Base-by-base conservation (phyloP, 768 basidiomycete species). In the Rossbeevera mucosa region DNA sequence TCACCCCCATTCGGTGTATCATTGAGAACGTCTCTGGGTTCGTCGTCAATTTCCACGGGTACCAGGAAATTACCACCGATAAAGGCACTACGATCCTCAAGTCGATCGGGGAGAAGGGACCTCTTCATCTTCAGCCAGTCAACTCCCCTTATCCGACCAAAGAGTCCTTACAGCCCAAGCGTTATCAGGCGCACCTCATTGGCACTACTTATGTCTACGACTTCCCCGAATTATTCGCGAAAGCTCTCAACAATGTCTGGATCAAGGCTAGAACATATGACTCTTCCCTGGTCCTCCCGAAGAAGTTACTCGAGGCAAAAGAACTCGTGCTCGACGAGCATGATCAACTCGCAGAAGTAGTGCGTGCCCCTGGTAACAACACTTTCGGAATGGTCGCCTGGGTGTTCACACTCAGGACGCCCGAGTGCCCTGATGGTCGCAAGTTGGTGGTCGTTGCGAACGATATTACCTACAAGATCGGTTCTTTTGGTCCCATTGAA, bases 21-120 rank as follows among this genome's bases (percentile, higher is more conserved):
- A 97, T 98, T 71, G 95, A 98, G 74, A 99, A 98, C 66, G 93
- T 96, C 22, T 94, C 94, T 40, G 96, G 96, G 40, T 99, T 99
- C 76, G 90, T 98, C 59, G 95, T 98, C 72, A 94, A 97, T 70
- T 97, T 87, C 76, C 91, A 94, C 64, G 92, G 89, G 25, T 99
- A 99, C 73, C 94, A 98, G 71, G 96, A 99, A 72, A 94, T 98
- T 60, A 85, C 85, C 36, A 97, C 93, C 28, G 96, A 98, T 67
- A 94, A 88, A 70, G 94, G 95, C 40, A 88, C 90, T 7, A 89
- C 88, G 12, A 96, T 98, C 63, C 80, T 98, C 57, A 98, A 97
- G 73, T 96, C 96, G 3, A 96, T 99, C 58, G 96, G 96, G 41
- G 92, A 96, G 45, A 96, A 96, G 70, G 96, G 96, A 4, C 92